These are phyloP conservation scores for Protomyces arabidopsidicola DNA, from an alignment of 1,139 yeast genomes.

Conservation along the genomic window DNA sequence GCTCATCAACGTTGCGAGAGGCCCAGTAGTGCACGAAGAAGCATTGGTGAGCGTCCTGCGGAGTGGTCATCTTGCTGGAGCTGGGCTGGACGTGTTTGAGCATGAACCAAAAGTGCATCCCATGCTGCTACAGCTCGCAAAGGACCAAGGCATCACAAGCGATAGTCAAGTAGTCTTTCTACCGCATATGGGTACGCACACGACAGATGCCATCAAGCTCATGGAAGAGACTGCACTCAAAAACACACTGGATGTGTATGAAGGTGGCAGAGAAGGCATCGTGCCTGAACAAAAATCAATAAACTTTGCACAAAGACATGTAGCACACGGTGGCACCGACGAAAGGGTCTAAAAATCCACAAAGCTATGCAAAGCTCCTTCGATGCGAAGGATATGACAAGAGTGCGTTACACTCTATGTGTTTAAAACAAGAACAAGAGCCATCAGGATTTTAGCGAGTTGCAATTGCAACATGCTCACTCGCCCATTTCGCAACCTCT, in stretches of 20 bases:
- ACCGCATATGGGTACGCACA: conserved; percentile 78
- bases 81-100: conserved; percentile 76
- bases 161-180: conserved; percentile 45
- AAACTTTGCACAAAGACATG: background rate
- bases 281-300: conserved; percentile 13
- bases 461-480: conserved; percentile 29
- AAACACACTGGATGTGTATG: conserved; percentile 36
- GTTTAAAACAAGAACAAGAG: background rate
- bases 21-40: conserved; percentile 61
- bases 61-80: conserved; percentile 60
- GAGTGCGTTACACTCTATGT: background rate
- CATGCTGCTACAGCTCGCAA: background rate
- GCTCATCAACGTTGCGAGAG: conserved; percentile 66
- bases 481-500: conserved; percentile 33
- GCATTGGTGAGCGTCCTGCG: conserved; percentile 59
- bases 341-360: background rate
- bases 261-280: conserved; percentile 10
- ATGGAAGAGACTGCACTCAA: conserved; percentile 56
- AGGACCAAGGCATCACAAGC: background rate
- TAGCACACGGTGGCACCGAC: too few species aligned
- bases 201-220: conserved; percentile 51
- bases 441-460: background rate
- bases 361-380: background rate
- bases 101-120: conserved; percentile 43
- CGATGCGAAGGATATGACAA: background rate